A percentile compares a stretch with the other conserved stretches of the same genome.
Conservation (phyloP, 768 basidiomycete genomes). For the Cyclocybe aegerita region DNA sequence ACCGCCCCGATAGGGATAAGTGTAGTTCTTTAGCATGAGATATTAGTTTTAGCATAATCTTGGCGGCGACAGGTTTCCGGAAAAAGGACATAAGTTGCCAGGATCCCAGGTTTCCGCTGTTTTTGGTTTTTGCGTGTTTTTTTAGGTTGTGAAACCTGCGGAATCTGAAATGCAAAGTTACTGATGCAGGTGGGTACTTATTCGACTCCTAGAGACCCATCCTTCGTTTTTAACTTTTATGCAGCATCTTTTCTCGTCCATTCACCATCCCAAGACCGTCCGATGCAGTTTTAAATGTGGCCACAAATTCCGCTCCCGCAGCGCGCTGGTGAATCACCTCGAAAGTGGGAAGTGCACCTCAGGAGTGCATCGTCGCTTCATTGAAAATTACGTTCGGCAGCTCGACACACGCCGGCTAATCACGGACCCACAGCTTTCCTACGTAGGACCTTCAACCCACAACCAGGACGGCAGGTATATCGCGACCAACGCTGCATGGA, state of each 20-base stretch:
- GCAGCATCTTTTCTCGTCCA: conserved; percentile 51
- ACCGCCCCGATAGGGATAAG: too few species aligned
- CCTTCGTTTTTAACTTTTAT: not conserved
- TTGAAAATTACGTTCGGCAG: conserved; percentile 41
- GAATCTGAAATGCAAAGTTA: too few species aligned
- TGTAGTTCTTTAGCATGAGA: too few species aligned
- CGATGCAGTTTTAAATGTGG: conserved; percentile 43
- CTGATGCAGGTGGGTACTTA: conserved; percentile 16
- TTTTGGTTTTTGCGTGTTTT: too few species aligned
- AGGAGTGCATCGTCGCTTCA: conserved; percentile 36
- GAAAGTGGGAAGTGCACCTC: conserved; percentile 60
- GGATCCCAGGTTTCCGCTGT: too few species aligned
- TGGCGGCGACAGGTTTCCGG: too few species aligned
- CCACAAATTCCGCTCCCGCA: conserved; percentile 45
- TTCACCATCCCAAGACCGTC: conserved; percentile 40
- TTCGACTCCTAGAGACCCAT: not conserved
- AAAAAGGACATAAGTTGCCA: too few species aligned
- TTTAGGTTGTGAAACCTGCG: too few species aligned
- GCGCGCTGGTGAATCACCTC: conserved; percentile 61
- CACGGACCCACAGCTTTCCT: conserved; percentile 54
- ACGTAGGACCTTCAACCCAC: conserved; percentile 29
- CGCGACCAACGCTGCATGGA: conserved; percentile 39
- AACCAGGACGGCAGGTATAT: conserved; percentile 22
- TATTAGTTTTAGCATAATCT: too few species aligned
- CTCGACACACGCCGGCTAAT: conserved; percentile 48